These are phyloP conservation scores for Starmerella gropengiesseri DNA, from an alignment of 805 yeast genomes.

Conservation along the genomic window DNA sequence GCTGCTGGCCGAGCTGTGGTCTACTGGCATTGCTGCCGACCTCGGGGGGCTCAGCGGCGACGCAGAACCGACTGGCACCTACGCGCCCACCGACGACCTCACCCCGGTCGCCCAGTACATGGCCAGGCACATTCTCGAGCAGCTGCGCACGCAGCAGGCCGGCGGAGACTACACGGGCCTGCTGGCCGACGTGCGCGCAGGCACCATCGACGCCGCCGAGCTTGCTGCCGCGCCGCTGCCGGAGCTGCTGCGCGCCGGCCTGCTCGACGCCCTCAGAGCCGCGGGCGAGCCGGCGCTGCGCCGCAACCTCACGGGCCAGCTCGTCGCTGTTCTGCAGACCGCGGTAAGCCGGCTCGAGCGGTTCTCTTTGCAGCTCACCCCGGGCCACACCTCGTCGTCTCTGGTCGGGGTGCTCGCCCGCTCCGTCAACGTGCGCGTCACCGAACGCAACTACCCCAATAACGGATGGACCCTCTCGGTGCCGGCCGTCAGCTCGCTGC, in stretches of 20 bases:
- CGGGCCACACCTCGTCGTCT: slow-evolving; percentile 6
- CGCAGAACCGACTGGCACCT: background rate
- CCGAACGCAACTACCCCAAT: background rate
- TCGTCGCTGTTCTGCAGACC: slow-evolving; percentile 11
- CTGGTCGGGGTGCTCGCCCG: slow-evolving; percentile 7
- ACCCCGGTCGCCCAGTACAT: slow-evolving; percentile 6
- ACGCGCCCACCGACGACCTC: slow-evolving; percentile 5
- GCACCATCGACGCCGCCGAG: background rate
- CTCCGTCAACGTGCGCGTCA: background rate
- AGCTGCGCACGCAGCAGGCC: background rate
- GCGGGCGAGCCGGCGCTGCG: background rate
- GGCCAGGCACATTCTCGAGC: background rate
- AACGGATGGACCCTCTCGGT: slow-evolving; percentile 5
- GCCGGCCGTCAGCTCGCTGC: slow-evolving; percentile 8
- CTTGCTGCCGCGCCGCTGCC: slow-evolving; percentile 8
- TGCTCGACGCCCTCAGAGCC: slow-evolving; percentile 5
- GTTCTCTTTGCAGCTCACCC: slow-evolving; percentile 9
- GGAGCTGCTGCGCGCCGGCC: slow-evolving; percentile 9
- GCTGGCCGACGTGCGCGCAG: background rate
- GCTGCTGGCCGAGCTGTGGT: slow-evolving; percentile 3
- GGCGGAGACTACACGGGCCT: background rate
- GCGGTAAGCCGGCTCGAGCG: slow-evolving; percentile 12
- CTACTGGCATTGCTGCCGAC: slow-evolving; percentile 13
- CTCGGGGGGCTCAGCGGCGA: slow-evolving; percentile 3
- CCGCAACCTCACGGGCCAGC: background rate